phyloP scores from a whole-genome alignment of 176 grass and related monocot genomes.

The Dactylis glomerata region DNA sequence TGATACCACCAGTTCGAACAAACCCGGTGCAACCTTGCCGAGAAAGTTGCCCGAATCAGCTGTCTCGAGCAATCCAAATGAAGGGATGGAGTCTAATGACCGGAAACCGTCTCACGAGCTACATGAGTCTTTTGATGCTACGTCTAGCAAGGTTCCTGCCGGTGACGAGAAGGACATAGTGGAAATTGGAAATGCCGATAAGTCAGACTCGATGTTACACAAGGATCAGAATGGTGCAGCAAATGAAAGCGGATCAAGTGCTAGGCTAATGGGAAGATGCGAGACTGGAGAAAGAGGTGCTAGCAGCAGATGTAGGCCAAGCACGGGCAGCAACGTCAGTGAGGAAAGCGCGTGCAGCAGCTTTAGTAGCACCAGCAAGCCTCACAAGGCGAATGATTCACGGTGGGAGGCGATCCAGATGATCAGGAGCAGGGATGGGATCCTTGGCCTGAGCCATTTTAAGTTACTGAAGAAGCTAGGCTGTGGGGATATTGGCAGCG shows the following conservation, averaged over 20 bases:
- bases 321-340: slow-evolving; percentile 63
- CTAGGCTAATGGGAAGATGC: slow-evolving; percentile 28
- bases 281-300: slow-evolving; percentile 51
- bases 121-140: slow-evolving; percentile 16
- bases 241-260: slow-evolving; percentile 39
- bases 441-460: slow-evolving; percentile 70
- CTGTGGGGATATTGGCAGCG: slow-evolving; percentile 81
- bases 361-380: slow-evolving; percentile 56
- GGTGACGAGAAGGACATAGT: slow-evolving; percentile 44
- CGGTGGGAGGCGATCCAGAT: slow-evolving; percentile 75
- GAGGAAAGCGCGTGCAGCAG: slow-evolving; percentile 81
- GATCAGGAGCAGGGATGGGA: slow-evolving; percentile 45
- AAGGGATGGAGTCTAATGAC: slow-evolving; percentile 4
- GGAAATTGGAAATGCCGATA: slow-evolving; percentile 13
- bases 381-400: slow-evolving; percentile 77
- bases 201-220: slow-evolving; percentile 18
- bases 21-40: neutral
- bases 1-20: slow-evolving; percentile 10
- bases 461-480: slow-evolving; percentile 70
- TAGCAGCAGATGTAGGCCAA: slow-evolving; percentile 50
- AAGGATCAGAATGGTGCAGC: slow-evolving; percentile 33
- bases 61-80: slow-evolving; percentile 18
- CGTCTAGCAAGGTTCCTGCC: neutral
- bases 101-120: slow-evolving; percentile 20
- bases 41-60: slow-evolving; percentile 20